Evolutionary conservation across 2,329 filamentous ascomycete species (phyloP), one percentile per base, ranked within the genome.

Genomic region (Zasmidium citrigriseum): DNA sequence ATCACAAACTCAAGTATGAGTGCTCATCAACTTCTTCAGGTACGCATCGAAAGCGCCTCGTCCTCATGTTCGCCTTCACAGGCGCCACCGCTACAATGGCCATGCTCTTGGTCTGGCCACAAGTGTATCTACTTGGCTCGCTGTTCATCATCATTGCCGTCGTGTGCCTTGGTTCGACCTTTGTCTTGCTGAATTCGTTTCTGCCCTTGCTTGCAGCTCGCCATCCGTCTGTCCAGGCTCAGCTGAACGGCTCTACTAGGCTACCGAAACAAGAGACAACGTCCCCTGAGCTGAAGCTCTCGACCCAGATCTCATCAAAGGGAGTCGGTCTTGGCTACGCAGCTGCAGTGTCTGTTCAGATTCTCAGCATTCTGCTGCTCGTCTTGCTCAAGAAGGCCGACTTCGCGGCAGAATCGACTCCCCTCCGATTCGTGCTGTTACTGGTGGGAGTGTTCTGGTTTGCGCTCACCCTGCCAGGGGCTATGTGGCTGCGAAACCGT

Each of bases 181-280:
- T 96, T 73, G 93, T 96, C 2, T 80, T 98, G n/a, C 80, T 97
- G 22, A 98, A 98, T 76, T 95, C 92, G 0, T 97, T 96, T 67
- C 78, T 98, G 21, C 93, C 93, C 0, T 80, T 97, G 2, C 81
- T 97, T 12, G 92, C 96, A 49, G 84, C 91, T 45, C 87, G 96
- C 66, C 90, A 96, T 71, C 88, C 90, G 14, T 72, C 73, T 16
- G 70, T 80, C 16, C 41, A 38, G 24, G 1, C 18, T 14, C 27
- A 34, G 18, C 9, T 22, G 14, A 52, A 45, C n/a, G 49, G 49
- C 25, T 38, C 25, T 4, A 52, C 20, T 16, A 10, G 9, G 11
- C 16, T 52, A 4, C 29, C n/a, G 21, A 56, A 62, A n/a, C 22
- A 54, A 2, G 49, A 57, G 4, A 22, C 46, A 4, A 64, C 73